A percentile compares a stretch with the other conserved stretches of the same genome.
Evolutionary conservation across 106 monocot genomes (phyloP).

Genomic region (Apostasia ramifera): DNA sequence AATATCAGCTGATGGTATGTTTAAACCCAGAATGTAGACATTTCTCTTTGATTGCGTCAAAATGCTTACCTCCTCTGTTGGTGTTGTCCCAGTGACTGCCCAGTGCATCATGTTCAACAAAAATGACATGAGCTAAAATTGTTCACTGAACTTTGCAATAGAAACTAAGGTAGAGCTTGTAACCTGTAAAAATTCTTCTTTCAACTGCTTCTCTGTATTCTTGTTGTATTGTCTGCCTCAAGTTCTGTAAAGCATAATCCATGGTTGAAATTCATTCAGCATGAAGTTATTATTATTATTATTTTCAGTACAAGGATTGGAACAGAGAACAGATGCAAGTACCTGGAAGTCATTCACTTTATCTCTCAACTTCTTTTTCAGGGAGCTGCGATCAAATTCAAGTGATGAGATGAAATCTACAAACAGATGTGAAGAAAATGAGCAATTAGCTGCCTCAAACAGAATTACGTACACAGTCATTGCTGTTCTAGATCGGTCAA

Average conservation of each 20-base stretch:
- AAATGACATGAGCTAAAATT: no score
- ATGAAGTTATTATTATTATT: no score
- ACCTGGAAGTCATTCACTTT: conserved; percentile 56
- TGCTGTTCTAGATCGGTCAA: conserved; percentile 51
- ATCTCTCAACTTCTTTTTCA: conserved; percentile 54
- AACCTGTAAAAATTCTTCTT: no score
- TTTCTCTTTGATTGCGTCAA: background rate
- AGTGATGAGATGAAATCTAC: background rate
- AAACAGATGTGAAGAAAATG: background rate
- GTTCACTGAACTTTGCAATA: no score
- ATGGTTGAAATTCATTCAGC: no score
- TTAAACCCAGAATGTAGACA: background rate
- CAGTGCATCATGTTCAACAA: background rate
- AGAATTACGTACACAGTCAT: conserved; percentile 37
- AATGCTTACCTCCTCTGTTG: conserved; percentile 45
- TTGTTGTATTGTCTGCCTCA: no score
- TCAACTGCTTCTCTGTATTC: no score
- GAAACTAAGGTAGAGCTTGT: no score
- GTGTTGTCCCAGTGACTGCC: conserved; percentile 48
- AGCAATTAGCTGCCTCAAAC: background rate
- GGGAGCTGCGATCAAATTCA: conserved; percentile 18
- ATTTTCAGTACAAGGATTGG: no score
- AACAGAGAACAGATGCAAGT: background rate
- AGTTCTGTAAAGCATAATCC: no score
- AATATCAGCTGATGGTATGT: background rate